A percentile compares a stretch with the other conserved stretches of the same genome.
These are phyloP conservation scores for Platanthera zijinensis DNA, from an alignment of 106 monocot genomes.

Conservation along the genomic window DNA sequence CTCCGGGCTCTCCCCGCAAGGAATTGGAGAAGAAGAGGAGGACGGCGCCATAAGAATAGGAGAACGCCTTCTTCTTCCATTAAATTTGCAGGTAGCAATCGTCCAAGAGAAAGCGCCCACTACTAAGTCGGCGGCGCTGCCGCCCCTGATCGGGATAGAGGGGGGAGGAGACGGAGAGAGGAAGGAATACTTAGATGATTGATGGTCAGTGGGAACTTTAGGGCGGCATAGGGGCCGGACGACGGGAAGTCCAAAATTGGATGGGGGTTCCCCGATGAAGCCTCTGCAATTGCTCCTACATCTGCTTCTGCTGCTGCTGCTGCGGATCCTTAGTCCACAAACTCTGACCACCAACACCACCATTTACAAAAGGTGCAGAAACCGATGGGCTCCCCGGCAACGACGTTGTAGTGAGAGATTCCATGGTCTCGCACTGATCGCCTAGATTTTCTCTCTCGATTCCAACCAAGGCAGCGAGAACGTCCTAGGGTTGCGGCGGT, in stretches of 20 bases:
- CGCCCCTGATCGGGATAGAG: background rate
- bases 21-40: conserved; percentile 10
- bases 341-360: background rate
- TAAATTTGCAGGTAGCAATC: background rate
- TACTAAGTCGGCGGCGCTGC: background rate
- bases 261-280: background rate
- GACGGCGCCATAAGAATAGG: conserved; percentile 2
- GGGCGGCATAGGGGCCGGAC: background rate
- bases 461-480: background rate
- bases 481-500: background rate
- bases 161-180: background rate
- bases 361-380: background rate
- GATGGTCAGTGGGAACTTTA: background rate
- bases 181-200: background rate
- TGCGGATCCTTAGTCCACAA: background rate
- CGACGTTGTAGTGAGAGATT: background rate
- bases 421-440: background rate
- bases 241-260: background rate
- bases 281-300: background rate
- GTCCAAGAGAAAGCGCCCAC: background rate
- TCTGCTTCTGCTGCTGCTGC: conserved; percentile 5
- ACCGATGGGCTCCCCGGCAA: background rate
- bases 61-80: conserved; percentile 1
- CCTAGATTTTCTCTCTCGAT: background rate
- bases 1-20: conserved; percentile 10